Evolutionary conservation across 257 asterid genomes (phyloP).

Genomic region (Cordia subcordata): DNA sequence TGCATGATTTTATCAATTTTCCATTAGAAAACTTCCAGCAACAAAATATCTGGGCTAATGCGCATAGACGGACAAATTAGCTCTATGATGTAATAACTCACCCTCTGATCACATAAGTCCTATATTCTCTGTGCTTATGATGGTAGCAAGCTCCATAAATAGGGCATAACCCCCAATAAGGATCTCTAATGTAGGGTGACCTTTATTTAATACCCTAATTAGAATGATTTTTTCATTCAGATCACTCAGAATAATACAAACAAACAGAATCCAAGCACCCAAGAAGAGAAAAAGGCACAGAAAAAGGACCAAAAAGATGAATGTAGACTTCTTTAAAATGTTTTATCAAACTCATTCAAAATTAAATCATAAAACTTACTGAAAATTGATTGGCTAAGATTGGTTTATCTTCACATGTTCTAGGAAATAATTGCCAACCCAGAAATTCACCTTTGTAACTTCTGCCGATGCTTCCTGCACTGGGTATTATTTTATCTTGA

Average conservation of each 20-base stretch:
- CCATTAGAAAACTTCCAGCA: too few relatives aligned
- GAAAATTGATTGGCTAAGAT: constrained; percentile 89
- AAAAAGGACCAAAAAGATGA: background rate
- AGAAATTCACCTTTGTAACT: constrained; percentile 87
- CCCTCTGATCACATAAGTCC: too few relatives aligned
- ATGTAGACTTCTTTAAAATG: background rate
- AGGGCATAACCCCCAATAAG: too few relatives aligned
- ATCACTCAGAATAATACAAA: too few relatives aligned
- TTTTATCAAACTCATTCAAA: background rate
- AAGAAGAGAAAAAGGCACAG: background rate
- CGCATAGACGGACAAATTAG: too few relatives aligned
- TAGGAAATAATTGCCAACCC: constrained; percentile 93
- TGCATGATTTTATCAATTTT: background rate
- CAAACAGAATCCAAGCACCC: background rate
- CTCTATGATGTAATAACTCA: too few relatives aligned
- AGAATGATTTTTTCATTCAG: too few relatives aligned
- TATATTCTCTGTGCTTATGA: too few relatives aligned
- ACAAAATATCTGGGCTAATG: too few relatives aligned
- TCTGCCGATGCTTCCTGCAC: constrained; percentile 99
- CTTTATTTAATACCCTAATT: too few relatives aligned
- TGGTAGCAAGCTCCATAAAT: too few relatives aligned
- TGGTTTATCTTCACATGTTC: constrained; percentile 85
- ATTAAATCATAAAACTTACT: constrained; percentile 44
- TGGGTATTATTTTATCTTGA: constrained; percentile 33
- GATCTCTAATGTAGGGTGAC: too few relatives aligned